These are phyloP conservation scores for Mycena floridula DNA, from an alignment of 768 basidiomycete genomes.

Conservation along the genomic window DNA sequence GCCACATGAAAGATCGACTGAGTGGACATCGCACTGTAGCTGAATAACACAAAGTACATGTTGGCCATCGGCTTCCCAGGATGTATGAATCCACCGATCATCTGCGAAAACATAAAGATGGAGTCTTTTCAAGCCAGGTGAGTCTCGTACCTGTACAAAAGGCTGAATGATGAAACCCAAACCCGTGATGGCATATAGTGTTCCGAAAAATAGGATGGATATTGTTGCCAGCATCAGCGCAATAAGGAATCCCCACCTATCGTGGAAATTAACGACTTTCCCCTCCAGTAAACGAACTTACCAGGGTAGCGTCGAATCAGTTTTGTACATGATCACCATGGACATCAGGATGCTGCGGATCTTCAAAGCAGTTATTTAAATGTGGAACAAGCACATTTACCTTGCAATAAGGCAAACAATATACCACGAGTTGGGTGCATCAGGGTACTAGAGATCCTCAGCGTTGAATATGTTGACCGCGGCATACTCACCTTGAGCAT, in stretches of 20 bases:
- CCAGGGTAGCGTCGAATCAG: conserved; percentile 43
- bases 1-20: background rate
- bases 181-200: conserved; percentile 6
- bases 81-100: background rate
- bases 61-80: conserved; percentile 1
- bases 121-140: conserved; percentile 7
- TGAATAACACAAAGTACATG: conserved; percentile 1
- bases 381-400: too few species aligned
- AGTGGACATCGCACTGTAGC: background rate
- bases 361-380: too few species aligned
- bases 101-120: background rate
- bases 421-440: conserved; percentile 56
- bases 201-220: background rate
- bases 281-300: conserved; percentile 11
- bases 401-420: conserved; percentile 32
- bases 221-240: conserved; percentile 12
- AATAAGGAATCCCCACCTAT: conserved; percentile 44
- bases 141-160: conserved; percentile 39
- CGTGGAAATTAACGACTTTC: background rate
- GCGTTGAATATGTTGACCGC: background rate
- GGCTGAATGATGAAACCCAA: conserved; percentile 28
- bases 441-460: conserved; percentile 33
- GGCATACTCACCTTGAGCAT: conserved; percentile 36
- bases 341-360: conserved; percentile 26
- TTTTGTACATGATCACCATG: conserved; percentile 38